Conservation (phyloP, 2,329 filamentous ascomycete genomes). For the Plectosphaerella plurivora region DNA sequence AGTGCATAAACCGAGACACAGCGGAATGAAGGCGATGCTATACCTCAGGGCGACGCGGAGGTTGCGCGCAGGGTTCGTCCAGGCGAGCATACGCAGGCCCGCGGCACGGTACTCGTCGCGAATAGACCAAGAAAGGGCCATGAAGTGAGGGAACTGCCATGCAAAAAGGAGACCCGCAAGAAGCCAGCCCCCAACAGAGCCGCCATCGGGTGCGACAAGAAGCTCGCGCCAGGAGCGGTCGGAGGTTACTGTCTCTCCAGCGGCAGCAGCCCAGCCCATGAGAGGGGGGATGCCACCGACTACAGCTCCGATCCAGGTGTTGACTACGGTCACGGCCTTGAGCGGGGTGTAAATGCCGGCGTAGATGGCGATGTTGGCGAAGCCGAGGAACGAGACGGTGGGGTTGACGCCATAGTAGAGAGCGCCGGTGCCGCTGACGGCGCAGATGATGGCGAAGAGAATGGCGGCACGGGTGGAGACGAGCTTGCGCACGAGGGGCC, state of each 20-base stretch:
- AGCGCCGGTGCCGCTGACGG: slow-evolving; percentile 61
- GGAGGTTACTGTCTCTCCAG: slow-evolving; percentile 75
- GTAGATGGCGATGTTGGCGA: slow-evolving; percentile 82
- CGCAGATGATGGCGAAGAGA: slow-evolving; percentile 74
- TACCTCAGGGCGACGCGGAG: slow-evolving; percentile 85
- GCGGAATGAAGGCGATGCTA: slow-evolving; percentile 76
- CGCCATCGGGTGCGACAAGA: slow-evolving; percentile 61
- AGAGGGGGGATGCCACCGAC: slow-evolving; percentile 91
- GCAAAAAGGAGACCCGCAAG: slow-evolving; percentile 80
- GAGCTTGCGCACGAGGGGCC: slow-evolving; percentile 80
- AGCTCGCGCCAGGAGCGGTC: slow-evolving; percentile 75
- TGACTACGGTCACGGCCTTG: slow-evolving; percentile 79
- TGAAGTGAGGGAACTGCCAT: slow-evolving; percentile 99
- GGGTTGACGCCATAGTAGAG: slow-evolving; percentile 91
- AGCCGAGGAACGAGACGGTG: slow-evolving; percentile 82
- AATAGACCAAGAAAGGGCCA: slow-evolving; percentile 85
- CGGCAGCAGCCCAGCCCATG: slow-evolving; percentile 97
- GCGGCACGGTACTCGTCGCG: slow-evolving; percentile 79
- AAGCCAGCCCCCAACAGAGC: slow-evolving; percentile 77
- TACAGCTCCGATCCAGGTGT: slow-evolving; percentile 92
- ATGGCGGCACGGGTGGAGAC: slow-evolving; percentile 69
- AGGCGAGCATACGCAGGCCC: slow-evolving; percentile 70
- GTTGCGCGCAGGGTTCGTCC: slow-evolving; percentile 83
- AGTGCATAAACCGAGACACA: slow-evolving; percentile 77
- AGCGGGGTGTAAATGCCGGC: slow-evolving; percentile 89